Evolutionary conservation across 257 asterid genomes (phyloP).

Genomic region (Dorcoceras hygrometricum): DNA sequence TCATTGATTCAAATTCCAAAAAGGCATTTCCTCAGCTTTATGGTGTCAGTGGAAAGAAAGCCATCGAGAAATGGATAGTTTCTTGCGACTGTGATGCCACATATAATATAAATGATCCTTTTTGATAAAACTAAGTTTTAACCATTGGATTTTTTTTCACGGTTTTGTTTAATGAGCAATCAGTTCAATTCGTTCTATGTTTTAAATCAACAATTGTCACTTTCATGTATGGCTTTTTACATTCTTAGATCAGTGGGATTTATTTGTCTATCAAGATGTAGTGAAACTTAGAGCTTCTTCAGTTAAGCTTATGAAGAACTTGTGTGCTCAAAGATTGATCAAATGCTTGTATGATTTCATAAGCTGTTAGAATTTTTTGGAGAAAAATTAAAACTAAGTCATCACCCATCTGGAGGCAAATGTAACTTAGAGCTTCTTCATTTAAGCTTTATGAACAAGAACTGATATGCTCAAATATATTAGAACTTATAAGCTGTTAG

Average conservation of each 20-base stretch:
- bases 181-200: not conserved
- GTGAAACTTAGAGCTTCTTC: constrained; percentile 4
- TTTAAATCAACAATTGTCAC: not conserved
- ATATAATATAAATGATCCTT: constrained; percentile 3
- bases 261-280: not conserved
- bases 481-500: too few relatives aligned
- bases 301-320: not conserved
- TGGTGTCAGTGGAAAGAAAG: not conserved
- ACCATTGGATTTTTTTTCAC: not conserved
- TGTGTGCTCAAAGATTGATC: not conserved
- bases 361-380: not conserved
- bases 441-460: too few relatives aligned
- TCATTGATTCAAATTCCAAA: constrained; percentile 2
- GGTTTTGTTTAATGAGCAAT: not conserved
- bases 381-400: not conserved
- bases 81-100: not conserved
- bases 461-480: too few relatives aligned
- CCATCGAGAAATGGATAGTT: not conserved
- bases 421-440: not conserved
- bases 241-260: not conserved
- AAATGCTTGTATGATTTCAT: not conserved
- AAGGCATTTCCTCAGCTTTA: constrained; percentile 1
- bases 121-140: not conserved
- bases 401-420: not conserved
- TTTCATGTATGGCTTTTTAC: too few relatives aligned